phyloP scores from a whole-genome alignment of 805 yeast species.

The Candida taoyuanica region DNA sequence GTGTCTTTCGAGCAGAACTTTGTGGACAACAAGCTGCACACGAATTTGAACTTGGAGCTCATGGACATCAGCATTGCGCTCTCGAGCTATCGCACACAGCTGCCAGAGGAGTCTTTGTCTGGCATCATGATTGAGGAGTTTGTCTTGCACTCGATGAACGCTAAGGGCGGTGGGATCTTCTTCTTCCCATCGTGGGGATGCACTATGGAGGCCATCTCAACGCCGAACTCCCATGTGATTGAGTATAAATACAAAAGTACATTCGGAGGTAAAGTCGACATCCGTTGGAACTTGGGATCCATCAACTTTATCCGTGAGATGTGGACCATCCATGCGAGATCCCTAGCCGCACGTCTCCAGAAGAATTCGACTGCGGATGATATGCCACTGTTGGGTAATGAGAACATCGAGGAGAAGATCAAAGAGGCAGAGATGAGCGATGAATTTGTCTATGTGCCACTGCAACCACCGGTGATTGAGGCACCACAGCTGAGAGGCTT shows the following conservation, averaged over 20 bases:
- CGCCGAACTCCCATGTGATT: constrained; percentile 45
- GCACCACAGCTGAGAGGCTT: constrained; percentile 87
- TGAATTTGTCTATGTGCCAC: constrained; percentile 53
- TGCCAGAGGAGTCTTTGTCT: constrained; percentile 45
- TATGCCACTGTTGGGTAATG: constrained; percentile 28
- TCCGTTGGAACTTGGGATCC: constrained; percentile 92
- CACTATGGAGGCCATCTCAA: constrained; percentile 72
- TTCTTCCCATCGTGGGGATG: constrained; percentile 73
- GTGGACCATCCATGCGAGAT: constrained; percentile 81
- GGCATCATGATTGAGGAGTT: constrained; percentile 50
- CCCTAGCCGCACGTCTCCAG: constrained; percentile 58
- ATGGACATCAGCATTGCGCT: constrained; percentile 64
- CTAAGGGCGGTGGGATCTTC: constrained; percentile 77
- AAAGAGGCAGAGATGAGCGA: constrained; percentile 45
- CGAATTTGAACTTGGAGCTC: constrained; percentile 56
- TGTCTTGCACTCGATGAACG: constrained; percentile 48
- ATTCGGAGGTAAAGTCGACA: constrained; percentile 87
- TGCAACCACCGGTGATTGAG: constrained; percentile 75
- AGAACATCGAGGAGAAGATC: constrained; percentile 36
- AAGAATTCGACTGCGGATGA: constrained; percentile 21
- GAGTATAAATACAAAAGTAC: constrained; percentile 65
- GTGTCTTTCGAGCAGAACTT: constrained; percentile 48
- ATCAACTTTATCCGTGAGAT: constrained; percentile 86
- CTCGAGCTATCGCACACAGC: constrained; percentile 49
- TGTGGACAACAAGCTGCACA: constrained; percentile 35